Percentiles rank a stretch among this genome's conserved stretches.
Evolutionary conservation across 495 filamentous ascomycete genomes (phyloP).

Genomic region (Cercophora newfieldiana): DNA sequence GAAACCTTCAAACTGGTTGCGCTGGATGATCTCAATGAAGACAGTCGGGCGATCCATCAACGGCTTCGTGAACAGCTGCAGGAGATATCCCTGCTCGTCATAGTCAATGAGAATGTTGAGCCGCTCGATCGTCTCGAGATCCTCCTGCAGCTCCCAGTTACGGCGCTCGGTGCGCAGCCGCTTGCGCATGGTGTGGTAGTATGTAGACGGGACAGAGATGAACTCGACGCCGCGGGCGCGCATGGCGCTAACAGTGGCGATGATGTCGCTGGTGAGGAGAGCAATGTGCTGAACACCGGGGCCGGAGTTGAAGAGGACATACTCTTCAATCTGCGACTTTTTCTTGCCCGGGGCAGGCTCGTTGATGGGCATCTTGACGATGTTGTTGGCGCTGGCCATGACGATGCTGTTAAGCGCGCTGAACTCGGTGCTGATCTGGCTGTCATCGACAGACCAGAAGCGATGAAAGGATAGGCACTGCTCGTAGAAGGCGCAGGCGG

Average conservation of each 20-base stretch:
- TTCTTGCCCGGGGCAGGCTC: slow-evolving; percentile 86
- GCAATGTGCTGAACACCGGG: slow-evolving; percentile 91
- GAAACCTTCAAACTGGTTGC: slow-evolving; percentile 83
- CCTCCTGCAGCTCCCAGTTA: slow-evolving; percentile 63
- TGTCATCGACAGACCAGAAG: slow-evolving; percentile 93
- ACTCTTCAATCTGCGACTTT: slow-evolving; percentile 90
- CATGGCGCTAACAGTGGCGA: slow-evolving; percentile 69
- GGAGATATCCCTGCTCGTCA: slow-evolving; percentile 81
- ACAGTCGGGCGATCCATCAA: slow-evolving; percentile 91
- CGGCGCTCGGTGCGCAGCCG: slow-evolving; percentile 59
- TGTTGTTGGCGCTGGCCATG: slow-evolving; percentile 74
- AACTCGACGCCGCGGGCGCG: slow-evolving; percentile 82
- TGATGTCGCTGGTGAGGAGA: slow-evolving; percentile 75
- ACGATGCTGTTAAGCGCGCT: slow-evolving; percentile 81
- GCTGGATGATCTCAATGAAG: slow-evolving; percentile 91
- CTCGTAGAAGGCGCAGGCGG: slow-evolving; percentile 86
- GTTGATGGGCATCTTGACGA: slow-evolving; percentile 97
- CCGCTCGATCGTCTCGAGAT: slow-evolving; percentile 68
- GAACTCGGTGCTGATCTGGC: slow-evolving; percentile 83
- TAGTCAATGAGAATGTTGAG: slow-evolving; percentile 89
- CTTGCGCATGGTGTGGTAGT: slow-evolving; percentile 73
- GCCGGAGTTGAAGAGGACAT: slow-evolving; percentile 82
- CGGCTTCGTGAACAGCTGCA: slow-evolving; percentile 89
- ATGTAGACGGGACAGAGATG: slow-evolving; percentile 78
- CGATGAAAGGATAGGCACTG: slow-evolving; percentile 86